Evolutionary conservation across 345 rosid species (phyloP), one percentile per base, ranked within the genome.

Genomic region (Populus deltoides): DNA sequence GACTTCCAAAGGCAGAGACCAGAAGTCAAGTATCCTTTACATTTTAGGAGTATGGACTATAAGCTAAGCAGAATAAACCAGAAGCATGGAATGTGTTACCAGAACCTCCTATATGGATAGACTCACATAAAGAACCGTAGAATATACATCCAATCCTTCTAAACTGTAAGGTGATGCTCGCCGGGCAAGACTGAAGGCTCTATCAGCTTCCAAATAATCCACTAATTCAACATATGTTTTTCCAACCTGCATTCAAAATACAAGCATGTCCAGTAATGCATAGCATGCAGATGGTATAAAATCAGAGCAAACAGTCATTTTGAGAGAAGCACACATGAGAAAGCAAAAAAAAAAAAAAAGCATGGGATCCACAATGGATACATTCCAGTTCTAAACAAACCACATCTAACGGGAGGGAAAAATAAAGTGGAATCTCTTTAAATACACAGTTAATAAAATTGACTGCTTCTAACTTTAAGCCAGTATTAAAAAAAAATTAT

Each of bases 131-230:
- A 96, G 92, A 76, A 92, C 97, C 20, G 99, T 93, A 53, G 98
- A 96, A 86, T 96, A 93, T 78, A 90, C 84, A 86, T 96, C 99
- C 97, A 93, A 84, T 78, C 95, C 99, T 88, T 96, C 98, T 84
- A 96, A 91, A 85, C 91, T 88, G 83, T 96, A 91, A 70, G 97
- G 97, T 68, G 99, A 90, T 76, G 86, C 81, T 76, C 75, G 90
- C 55, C 94, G 97, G 41, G 99, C 93, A 78, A 89, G 97, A 84
- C 83, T 88, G 83, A 93, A 93, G 61, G 94, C 93, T 78, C 83
- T 89, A 63, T 90, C 97, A 67, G 99, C 99, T 88, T 96, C 98
- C 79, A 91, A 83, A 85, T 96, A 96, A 86, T 93, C 94, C 71
- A 96, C 92, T 84, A 93, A 80, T 81, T 93, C 97, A 73, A 96